Base-by-base conservation (phyloP, 2,329 filamentous ascomycete species). In the Scedosporium apiospermum region DNA sequence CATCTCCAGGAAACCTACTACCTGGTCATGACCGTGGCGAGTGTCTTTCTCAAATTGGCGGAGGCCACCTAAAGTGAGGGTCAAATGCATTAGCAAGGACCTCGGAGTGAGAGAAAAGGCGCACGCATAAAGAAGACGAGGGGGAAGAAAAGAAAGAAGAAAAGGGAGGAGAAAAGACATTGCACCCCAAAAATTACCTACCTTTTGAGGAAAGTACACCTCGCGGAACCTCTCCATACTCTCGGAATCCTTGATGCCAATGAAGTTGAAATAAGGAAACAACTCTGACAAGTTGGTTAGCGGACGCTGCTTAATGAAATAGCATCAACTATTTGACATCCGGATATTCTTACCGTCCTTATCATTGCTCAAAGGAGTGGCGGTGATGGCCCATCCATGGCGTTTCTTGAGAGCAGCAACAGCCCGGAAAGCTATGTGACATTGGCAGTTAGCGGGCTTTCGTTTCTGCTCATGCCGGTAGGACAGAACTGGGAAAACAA, bases 251-350 rank as follows among this genome's bases (percentile, higher is more conserved):
- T 67, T 5, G 4, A 68, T 70, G 0, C 68, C 63, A 0, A 76
- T 67, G 1, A 75, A 74, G 16, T 67, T 69, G 9, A 75, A 65
- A 41, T 75, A 75, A 0, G 76, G 68, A 4, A 69, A 76, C 1
- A 76, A 64, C 59, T 77, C 76, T 77, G 9, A 7, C n/a, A 9
- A 9, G 4, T 9, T 42, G 6, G 44, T 49, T 23, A 49, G 44
- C 44, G n/a, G 44, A 49, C 6, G 34, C 34, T 38, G 34, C 10
- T 12, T 4, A 5, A 23, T 7, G 2, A 23, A 23, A 12, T 4
- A n/a, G 21, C 6, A 49, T n/a, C 44, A 6, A 49, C 34, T 38
- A 14, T 12, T 38, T 38, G 34, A 38, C 12, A 49, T n/a, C 0
- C 10, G 18, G 14, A 23, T 6, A 27, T 55, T 5, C 60, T n/a